Evolutionary conservation across 1,284 basidiomycete genomes (phyloP), one percentile per base, ranked within the genome.

Genomic region (Schizophyllum commune): DNA sequence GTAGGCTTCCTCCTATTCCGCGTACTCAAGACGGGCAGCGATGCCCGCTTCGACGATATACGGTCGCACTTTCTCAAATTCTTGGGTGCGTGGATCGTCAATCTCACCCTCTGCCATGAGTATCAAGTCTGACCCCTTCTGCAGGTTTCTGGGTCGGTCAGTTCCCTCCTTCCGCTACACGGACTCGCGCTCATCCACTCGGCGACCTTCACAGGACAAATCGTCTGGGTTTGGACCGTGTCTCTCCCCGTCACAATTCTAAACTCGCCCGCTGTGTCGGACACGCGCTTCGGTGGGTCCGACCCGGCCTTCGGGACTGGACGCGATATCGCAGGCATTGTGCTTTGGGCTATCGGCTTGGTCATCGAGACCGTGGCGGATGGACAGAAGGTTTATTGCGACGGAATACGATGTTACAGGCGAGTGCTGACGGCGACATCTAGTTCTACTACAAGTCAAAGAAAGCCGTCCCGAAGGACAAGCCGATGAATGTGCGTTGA

Each of bases 61-160:
- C 74, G 87, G 7, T 77, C 79, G 1, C 78, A 85, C 69, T 88
- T 89, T 69, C 82, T 83, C 75, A 85, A 84, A 66, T 89, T 88
- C 68, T 72, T 86, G 8, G 84, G 84, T 80, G 58, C 21, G 73
- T 60, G 39, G 4, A 17, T 17, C 39, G 3, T 61, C 52, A 33
- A 9, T 52, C 9, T 32, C 51, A 13, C 20, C 47, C 22, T n/a
- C n/a, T n/a, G n/a, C n/a, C n/a, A n/a, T n/a, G n/a, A n/a, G n/a
- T 53, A 52, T 33, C 15, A 15, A 33, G 13, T 6, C 21, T 34
- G 51, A 52, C 55, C 33, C 51, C 56, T 15, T 52, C 27, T 8
- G 21, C 58, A 80, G 82, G 73, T 5, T 83, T 83, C 64, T 83
- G 82, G 82, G 70, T 83, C 58, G 82, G 81, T 80, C 58, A 62